Evolutionary conservation across 1,284 basidiomycete genomes (phyloP), one percentile per base, ranked within the genome.

Genomic region (Tilletia walkeri): DNA sequence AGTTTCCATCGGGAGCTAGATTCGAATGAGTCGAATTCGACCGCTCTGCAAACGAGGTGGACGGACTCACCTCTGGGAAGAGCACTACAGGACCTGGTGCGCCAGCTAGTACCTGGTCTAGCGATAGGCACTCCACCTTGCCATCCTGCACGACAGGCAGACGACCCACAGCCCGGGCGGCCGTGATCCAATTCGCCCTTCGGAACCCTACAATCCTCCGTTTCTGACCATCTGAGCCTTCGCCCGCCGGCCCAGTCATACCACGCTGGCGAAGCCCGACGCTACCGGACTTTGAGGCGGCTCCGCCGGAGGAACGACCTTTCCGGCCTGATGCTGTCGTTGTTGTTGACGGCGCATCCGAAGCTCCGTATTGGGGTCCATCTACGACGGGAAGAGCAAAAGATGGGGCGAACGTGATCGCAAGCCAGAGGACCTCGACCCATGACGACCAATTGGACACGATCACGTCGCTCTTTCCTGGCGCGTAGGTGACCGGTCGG

Each of bases 401-500:
- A 16, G 30, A 18, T 5, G 67, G 59, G 10, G 70, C 66, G 2
- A 65, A 80, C 67, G 75, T 67, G 63, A 78, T 77, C 0, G 77
- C 49, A 7, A 84, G 74, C 63, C 78, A 75, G 6, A 84, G 63
- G 4, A 82, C 59, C 20, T 84, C 82, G 47, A 82, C 63, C 73
- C 75, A 80, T 10, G 74, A 76, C 0, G 77, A 76, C n/a, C 75
- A 77, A 49, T 84, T 84, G 5, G 76, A 63, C 36, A 84, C 20
- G 56, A 84, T 76, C 24, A 82, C 2, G 69, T 81, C 80, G 10
- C 79, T 78, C 34, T 71, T 73, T 9, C 53, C 24, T 0, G 71
- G 75, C 34, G 53, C 69, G 45, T 68, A 73, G 0, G 72, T 54
- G n/a, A 67, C 50, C 4, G 53, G 20, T 6, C 18, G 34, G 24